Evolutionary conservation across 306 rosid species (phyloP).

Genomic region (Cucumis melo): DNA sequence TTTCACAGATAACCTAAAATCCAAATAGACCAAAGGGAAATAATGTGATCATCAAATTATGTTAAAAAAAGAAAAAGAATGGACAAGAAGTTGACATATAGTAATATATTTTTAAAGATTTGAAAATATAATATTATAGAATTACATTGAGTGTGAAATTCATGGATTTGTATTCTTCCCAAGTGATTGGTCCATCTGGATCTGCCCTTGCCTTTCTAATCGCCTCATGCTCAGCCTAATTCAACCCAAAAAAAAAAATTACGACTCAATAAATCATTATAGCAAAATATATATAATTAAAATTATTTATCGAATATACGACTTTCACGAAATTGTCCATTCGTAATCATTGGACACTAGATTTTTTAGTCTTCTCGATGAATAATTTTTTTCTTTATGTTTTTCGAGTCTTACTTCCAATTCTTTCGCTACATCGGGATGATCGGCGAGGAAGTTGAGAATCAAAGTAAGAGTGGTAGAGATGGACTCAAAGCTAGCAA

Average conservation of each 20-base stretch:
- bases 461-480: neutral
- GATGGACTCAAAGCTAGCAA: conserved; percentile 3
- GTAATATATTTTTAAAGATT: neutral
- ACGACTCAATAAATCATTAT: too few species aligned
- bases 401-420: neutral
- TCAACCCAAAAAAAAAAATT: neutral
- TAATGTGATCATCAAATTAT: neutral
- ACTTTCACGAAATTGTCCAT: neutral
- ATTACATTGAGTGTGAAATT: conserved; percentile 10
- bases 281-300: too few species aligned
- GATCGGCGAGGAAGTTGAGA: neutral
- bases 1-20: conserved; percentile 12
- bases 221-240: conserved; percentile 12
- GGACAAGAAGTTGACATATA: neutral
- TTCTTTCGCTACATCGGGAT: neutral
- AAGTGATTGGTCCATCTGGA: conserved; percentile 8
- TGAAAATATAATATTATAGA: too few species aligned
- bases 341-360: neutral
- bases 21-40: neutral
- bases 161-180: conserved; percentile 24
- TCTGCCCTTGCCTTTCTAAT: conserved; percentile 2
- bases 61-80: neutral
- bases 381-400: neutral
- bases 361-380: too few species aligned
- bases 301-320: neutral